Evolutionary conservation across 1,284 basidiomycete species (phyloP).

Genomic region (Fistulinella cinereoalba): DNA sequence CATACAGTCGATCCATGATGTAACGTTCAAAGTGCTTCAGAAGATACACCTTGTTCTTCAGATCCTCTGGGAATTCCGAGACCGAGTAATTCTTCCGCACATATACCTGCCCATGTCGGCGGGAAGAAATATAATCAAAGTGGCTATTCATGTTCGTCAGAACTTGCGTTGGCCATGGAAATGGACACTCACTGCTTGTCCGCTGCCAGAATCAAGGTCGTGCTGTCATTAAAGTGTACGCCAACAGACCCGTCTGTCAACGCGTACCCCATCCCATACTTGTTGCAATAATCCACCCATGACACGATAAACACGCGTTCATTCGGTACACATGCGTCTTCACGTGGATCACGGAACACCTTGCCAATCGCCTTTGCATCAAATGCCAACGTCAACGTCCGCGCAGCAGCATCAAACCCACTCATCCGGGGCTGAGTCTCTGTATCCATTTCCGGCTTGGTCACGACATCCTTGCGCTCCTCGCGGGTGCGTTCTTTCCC

Average conservation of each 20-base stretch:
- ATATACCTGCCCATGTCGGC: slow-evolving; percentile 60
- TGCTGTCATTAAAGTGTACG: slow-evolving; percentile 95
- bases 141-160: slow-evolving; percentile 48
- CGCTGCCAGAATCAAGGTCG: slow-evolving; percentile 79
- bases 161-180: too few species aligned
- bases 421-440: slow-evolving; percentile 40
- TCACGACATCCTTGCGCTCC: slow-evolving; percentile 22
- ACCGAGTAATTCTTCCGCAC: slow-evolving; percentile 67
- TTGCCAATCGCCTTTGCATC: slow-evolving; percentile 56
- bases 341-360: slow-evolving; percentile 63
- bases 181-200: slow-evolving; percentile 79
- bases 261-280: slow-evolving; percentile 98
- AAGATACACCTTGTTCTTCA: slow-evolving; percentile 86
- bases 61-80: slow-evolving; percentile 65
- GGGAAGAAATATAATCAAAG: slow-evolving; percentile 79
- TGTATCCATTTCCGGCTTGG: slow-evolving; percentile 20
- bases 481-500: slow-evolving; percentile 35
- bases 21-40: slow-evolving; percentile 91
- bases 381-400: slow-evolving; percentile 69
- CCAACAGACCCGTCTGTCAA: slow-evolving; percentile 93
- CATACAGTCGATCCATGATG: slow-evolving; percentile 84
- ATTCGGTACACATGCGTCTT: slow-evolving; percentile 50
- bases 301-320: slow-evolving; percentile 91
- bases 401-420: slow-evolving; percentile 65
- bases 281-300: slow-evolving; percentile 98